A percentile compares a stretch with the other conserved stretches of the same genome.
Evolutionary conservation across 257 asterid species (phyloP).

Genomic region (Solanum corneliomulleri): DNA sequence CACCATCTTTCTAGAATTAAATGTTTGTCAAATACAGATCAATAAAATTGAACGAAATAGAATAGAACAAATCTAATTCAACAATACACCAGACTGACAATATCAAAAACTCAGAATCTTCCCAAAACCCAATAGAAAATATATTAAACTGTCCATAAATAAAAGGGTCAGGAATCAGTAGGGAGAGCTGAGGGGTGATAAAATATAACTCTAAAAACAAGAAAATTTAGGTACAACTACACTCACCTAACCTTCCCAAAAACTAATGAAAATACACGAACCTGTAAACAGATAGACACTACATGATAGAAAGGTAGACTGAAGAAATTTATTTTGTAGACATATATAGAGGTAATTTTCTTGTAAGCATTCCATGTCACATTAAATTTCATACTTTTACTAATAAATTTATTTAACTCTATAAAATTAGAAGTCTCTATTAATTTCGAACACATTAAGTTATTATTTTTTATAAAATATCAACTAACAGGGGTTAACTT

Average conservation of each 20-base stretch:
- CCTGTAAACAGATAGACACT: not conserved
- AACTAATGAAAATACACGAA: not conserved
- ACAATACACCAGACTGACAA: constrained; percentile 2
- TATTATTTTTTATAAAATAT: too few relatives aligned
- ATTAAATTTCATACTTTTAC: too few relatives aligned
- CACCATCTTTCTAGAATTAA: not conserved
- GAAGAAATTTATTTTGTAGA: not conserved
- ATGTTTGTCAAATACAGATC: not conserved
- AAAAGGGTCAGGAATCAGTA: not conserved
- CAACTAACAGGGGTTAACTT: not conserved
- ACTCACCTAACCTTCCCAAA: not conserved
- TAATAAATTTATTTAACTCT: not conserved
- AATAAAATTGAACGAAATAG: not conserved
- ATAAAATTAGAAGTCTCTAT: not conserved
- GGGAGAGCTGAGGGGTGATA: not conserved
- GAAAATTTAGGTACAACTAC: not conserved
- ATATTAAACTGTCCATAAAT: not conserved
- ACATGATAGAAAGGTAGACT: not conserved
- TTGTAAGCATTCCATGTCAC: not conserved
- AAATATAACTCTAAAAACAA: not conserved
- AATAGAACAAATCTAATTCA: not conserved
- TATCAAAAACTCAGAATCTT: not conserved
- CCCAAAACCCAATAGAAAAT: not conserved
- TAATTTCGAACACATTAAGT: not conserved
- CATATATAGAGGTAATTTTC: not conserved